phyloP scores from a whole-genome alignment of 140 eudicot species.

The Senecio squalidus region DNA sequence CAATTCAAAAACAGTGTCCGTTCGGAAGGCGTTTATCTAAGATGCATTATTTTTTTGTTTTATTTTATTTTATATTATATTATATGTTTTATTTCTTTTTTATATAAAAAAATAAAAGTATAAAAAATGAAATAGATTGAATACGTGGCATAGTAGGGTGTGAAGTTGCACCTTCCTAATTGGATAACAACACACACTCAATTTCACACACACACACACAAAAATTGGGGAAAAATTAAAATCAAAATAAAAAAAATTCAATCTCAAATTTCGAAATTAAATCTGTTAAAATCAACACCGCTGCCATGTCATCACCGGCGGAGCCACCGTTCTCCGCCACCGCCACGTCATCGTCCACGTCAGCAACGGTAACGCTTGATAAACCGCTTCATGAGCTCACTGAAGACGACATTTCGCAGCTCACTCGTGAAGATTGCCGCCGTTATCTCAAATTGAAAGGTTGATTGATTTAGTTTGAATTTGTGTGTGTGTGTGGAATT shows the following conservation, averaged over 20 bases:
- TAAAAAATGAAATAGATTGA: no score
- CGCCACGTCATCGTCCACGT: conserved; percentile 22
- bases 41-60: no score
- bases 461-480: neutral
- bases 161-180: no score
- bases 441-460: conserved; percentile 93
- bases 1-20: no score
- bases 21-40: no score
- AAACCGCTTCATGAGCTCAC: conserved; percentile 87
- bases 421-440: conserved; percentile 99
- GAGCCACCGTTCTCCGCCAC: conserved; percentile 31
- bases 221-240: no score
- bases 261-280: neutral
- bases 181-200: no score
- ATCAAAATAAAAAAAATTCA: conserved; percentile 11
- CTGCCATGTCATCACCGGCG: conserved; percentile 41
- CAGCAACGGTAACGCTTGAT: conserved; percentile 43
- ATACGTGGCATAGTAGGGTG: no score
- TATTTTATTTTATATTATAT: no score
- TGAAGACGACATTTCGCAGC: conserved; percentile 96
- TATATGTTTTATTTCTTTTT: no score
- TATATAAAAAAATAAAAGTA: no score
- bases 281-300: neutral
- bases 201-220: no score
- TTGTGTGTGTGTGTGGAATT: neutral